A percentile compares a stretch with the other conserved stretches of the same genome.
phyloP scores from a whole-genome alignment of 768 basidiomycete species.

The Kwoniella sp. region DNA sequence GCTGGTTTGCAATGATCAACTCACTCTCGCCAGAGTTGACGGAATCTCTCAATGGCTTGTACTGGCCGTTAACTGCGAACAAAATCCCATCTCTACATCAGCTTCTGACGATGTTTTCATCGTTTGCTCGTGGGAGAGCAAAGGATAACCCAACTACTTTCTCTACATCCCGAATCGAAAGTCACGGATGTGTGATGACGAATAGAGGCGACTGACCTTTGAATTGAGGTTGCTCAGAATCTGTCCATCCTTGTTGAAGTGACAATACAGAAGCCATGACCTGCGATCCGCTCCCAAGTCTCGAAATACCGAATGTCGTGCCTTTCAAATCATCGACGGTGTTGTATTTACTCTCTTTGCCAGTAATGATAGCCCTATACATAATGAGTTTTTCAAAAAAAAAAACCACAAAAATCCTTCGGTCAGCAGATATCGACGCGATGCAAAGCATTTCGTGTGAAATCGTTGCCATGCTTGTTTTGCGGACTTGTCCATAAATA shows the following conservation, averaged over 20 bases:
- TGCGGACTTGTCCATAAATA: too few species aligned
- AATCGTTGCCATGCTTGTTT: too few species aligned
- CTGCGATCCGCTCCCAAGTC: conserved; percentile 62
- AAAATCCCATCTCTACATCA: too few species aligned
- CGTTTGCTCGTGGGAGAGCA: too few species aligned
- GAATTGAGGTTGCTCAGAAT: conserved; percentile 60
- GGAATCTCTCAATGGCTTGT: conserved; percentile 67
- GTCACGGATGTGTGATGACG: too few species aligned
- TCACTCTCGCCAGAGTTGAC: conserved; percentile 81
- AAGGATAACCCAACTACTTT: too few species aligned
- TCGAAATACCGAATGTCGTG: conserved; percentile 83
- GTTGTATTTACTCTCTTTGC: conserved; percentile 70
- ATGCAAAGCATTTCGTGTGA: too few species aligned
- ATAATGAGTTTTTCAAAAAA: too few species aligned
- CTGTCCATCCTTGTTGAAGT: conserved; percentile 77
- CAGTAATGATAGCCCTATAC: conserved; percentile 84
- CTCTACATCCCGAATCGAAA: too few species aligned
- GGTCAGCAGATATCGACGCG: too few species aligned
- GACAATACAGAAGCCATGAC: conserved; percentile 93
- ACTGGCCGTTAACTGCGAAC: conserved; percentile 53
- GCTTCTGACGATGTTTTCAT: too few species aligned
- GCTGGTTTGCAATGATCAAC: conserved; percentile 9
- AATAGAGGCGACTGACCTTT: conserved; percentile 64
- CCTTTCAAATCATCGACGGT: conserved; percentile 73
- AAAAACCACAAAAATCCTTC: too few species aligned